Base-by-base conservation (phyloP, 1,284 basidiomycete genomes). In the Trametes sp. region DNA sequence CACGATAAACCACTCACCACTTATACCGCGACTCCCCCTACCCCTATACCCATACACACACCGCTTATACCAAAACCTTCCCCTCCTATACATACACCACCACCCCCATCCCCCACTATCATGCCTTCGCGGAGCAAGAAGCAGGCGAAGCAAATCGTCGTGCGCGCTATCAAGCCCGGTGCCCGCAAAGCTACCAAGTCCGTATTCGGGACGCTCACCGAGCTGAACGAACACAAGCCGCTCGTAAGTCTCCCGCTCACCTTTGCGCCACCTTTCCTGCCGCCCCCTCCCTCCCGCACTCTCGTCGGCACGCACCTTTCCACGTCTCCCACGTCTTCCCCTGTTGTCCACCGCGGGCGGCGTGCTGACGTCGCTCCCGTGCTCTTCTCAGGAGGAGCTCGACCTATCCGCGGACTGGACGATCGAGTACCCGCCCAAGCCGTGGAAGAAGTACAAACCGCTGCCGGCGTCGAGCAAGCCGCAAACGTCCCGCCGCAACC, bases 91-190 rank as follows among this genome's bases (percentile, higher is more conserved):
- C n/a, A n/a, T 21, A 5, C n/a, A 44, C n/a, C 45, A 26, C 24
- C 24, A 26, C 9, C 45, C 16, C 10, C 11, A 24, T 3, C 45
- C 24, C 26, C 14, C 26, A 24, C 41, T n/a, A n/a, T n/a, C 48
- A 66, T 66, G 65, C 55, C 63, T 29, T 54, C 61, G 14, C 55
- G 35, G 48, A 45, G 48, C 53, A 63, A 66, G 55, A 55, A 51
- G 28, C 51, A 59, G 28, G 26, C 44, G 13, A 21, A 26, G 28
- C 53, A 28, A 5, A 54, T 62, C 51, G 57, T 64, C 49, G 65
- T 62, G 14, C 65, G 65, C 9, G 46, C 58, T 36, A 53, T 66
- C 46, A 13, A 44, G 35, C 65, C 29, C 35, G 62, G 62, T 28
- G 24, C 31, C 13, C 36, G 41, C 14, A 29, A 52, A 10, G 36